Conservation (phyloP, 805 yeast genomes). For the Pichia cabralensis region DNA sequence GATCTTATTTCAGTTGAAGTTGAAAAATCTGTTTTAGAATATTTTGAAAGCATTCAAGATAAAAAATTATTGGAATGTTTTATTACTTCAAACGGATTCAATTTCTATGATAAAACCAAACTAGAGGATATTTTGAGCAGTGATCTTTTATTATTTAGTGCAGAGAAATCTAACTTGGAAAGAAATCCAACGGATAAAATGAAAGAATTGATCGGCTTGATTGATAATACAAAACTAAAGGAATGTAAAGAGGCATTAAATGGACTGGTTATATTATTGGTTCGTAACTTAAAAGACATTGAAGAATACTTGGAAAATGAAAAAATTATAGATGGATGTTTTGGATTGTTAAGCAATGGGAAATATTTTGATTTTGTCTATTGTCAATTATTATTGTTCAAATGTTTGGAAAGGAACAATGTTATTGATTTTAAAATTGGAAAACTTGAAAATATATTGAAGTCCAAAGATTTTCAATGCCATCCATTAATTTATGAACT, state of each 20-base stretch:
- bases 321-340: conserved; percentile 20
- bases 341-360: conserved; percentile 23
- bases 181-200: conserved; percentile 33
- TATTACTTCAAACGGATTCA: conserved; percentile 4
- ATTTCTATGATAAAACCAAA: conserved; percentile 5
- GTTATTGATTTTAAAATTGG: not conserved
- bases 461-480: not conserved
- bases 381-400: conserved; percentile 10
- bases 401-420: conserved; percentile 5
- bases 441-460: not conserved
- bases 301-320: conserved; percentile 3
- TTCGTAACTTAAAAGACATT: conserved; percentile 5
- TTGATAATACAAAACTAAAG: not conserved
- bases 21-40: conserved; percentile 20
- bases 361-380: conserved; percentile 16
- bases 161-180: conserved; percentile 62
- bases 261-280: not conserved
- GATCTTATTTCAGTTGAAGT: conserved; percentile 24
- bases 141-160: conserved; percentile 40
- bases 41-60: too few relatives aligned
- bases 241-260: not conserved
- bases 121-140: conserved; percentile 13
- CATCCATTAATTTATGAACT: conserved; percentile 14
- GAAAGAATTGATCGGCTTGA: conserved; percentile 5
- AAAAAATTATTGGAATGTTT: not conserved